Base-by-base conservation (phyloP, 2,329 filamentous ascomycete species). In the Calonectria hawksworthii region DNA sequence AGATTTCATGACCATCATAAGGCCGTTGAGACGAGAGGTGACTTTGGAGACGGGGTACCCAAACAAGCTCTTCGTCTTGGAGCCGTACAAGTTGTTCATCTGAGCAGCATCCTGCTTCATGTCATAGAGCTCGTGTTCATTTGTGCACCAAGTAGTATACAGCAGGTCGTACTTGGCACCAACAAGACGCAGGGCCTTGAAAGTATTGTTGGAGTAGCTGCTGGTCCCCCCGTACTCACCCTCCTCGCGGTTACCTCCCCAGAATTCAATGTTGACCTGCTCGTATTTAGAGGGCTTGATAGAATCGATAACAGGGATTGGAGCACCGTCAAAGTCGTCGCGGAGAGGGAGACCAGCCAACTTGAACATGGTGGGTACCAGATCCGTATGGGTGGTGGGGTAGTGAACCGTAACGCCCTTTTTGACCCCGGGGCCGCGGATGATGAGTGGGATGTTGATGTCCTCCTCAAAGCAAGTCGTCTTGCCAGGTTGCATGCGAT, bases 111-210 rank as follows among this genome's bases (percentile, higher is more conserved):
- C 61, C 0, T 41, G 9, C 41, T 50, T 88, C 41, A 93, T 78
- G 30, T 91, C 85, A 76, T 90, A 91, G 0, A 89, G 83, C 75
- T 90, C 87, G 26, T 87, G 85, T 74, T 83, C 81, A 44, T 88
- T 88, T 5, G 84, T 89, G 78, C 90, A 92, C 89, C 89, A 91
- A 0, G 91, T 88, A 0, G 87, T 88, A 76, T 92, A 92, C 76
- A 90, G 89, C 3, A 92, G 78, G 72, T 86, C 90, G 73, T 91
- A 92, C 1, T 83, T 83, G 0, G 86, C 77, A 0, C 84, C 83
- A 1, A 88, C 82, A 0, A 92, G 76, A 1, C 90, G 86, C 0
- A 92, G 68, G 0, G 84, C 86, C 75, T 92, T 92, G 84, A 91
- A 92, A 0, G 89, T 91, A 79, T 92, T 91, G 73, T 85, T 86